These are phyloP conservation scores for Akanthomyces lecanii DNA, from an alignment of 2,329 filamentous ascomycete genomes.

Conservation along the genomic window DNA sequence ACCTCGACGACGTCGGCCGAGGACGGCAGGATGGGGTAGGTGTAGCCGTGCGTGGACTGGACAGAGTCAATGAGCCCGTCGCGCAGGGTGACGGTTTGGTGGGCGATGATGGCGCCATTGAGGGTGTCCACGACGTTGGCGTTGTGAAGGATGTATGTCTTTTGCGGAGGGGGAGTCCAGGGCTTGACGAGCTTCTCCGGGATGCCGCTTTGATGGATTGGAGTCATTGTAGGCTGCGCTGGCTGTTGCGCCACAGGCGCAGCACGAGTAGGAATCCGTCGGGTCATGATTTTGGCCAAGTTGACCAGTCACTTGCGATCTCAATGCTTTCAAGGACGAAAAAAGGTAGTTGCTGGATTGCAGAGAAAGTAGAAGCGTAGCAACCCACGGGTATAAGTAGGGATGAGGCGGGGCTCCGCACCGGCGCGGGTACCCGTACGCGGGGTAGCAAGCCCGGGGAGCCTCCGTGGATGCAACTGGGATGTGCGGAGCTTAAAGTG, in stretches of 20 bases:
- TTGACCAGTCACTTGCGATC: background rate
- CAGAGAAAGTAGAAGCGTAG: background rate
- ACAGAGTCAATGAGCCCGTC: slow-evolving; percentile 32
- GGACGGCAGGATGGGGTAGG: background rate
- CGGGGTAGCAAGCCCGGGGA: background rate
- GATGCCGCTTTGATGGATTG: background rate
- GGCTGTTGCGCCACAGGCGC: background rate
- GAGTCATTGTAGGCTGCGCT: background rate
- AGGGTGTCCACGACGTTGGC: slow-evolving; percentile 41
- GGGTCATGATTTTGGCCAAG: background rate
- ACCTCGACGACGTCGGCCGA: slow-evolving; percentile 18
- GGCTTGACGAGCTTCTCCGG: slow-evolving; percentile 29
- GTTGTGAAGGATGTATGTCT: slow-evolving; percentile 36
- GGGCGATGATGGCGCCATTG: slow-evolving; percentile 28
- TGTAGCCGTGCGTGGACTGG: background rate
- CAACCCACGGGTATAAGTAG: background rate
- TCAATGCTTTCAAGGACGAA: background rate
- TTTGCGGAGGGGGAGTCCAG: slow-evolving; percentile 32
- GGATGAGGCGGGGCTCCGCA: background rate
- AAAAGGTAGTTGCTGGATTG: background rate
- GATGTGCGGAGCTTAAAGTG: no score
- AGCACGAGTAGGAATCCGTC: background rate
- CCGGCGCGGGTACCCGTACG: slow-evolving; percentile 8
- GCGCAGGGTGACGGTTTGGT: slow-evolving; percentile 31
- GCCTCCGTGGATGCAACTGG: no score